Conservation (phyloP, 495 filamentous ascomycete species). For the Talaromyces liani region DNA sequence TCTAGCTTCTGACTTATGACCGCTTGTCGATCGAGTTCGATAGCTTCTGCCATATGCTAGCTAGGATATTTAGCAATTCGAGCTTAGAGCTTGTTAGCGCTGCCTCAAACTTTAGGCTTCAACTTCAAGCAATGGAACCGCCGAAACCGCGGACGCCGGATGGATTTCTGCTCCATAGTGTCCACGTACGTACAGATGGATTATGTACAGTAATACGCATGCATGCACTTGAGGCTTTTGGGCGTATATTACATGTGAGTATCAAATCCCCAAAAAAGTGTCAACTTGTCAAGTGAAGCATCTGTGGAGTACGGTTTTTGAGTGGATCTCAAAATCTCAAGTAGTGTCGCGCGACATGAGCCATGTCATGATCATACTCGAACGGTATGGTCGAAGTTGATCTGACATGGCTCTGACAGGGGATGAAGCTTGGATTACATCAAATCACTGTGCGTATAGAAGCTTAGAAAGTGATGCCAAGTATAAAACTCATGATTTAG, state of each 20-base stretch:
- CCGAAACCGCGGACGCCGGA: no score
- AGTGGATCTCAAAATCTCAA: not conserved
- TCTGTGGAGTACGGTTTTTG: not conserved
- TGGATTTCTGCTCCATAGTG: no score
- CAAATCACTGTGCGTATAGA: not conserved
- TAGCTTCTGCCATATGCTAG: not conserved
- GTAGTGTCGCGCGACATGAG: not conserved
- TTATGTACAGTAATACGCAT: not conserved
- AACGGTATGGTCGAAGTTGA: not conserved
- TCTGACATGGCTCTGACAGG: not conserved
- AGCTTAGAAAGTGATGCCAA: not conserved
- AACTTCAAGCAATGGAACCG: not conserved
- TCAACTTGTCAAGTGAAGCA: not conserved
- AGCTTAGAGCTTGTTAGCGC: not conserved
- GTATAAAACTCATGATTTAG: not conserved
- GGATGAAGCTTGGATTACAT: not conserved
- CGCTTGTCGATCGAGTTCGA: not conserved
- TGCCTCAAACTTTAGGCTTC: not conserved
- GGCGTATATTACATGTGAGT: not conserved
- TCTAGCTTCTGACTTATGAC: not conserved
- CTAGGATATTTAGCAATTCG: not conserved
- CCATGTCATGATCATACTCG: not conserved
- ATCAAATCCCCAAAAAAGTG: not conserved
- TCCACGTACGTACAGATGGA: no score
- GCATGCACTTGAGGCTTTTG: not conserved